phyloP scores from a whole-genome alignment of 2,329 filamentous ascomycete species.

The Claviceps capensis region DNA sequence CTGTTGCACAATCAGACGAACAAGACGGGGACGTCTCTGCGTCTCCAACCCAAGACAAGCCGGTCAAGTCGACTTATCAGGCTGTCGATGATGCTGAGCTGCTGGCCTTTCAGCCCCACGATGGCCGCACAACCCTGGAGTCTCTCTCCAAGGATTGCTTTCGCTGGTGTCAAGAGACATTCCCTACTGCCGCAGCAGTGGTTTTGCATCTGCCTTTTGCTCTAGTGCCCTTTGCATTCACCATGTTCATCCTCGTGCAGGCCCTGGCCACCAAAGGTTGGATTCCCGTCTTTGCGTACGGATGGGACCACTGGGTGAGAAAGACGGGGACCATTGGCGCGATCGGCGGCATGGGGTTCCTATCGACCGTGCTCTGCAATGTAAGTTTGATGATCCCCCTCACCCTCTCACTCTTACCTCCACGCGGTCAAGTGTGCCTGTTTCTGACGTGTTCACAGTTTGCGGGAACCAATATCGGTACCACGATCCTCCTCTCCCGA shows the following conservation, averaged over 20 bases:
- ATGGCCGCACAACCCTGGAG: slow-evolving; percentile 31
- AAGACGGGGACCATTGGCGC: slow-evolving; percentile 56
- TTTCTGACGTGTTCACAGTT: slow-evolving; percentile 33
- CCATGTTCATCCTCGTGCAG: slow-evolving; percentile 65
- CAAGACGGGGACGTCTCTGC: background rate
- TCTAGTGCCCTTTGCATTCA: slow-evolving; percentile 56
- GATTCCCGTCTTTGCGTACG: slow-evolving; percentile 59
- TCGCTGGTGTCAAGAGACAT: slow-evolving; percentile 53
- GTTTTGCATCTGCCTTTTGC: slow-evolving; percentile 52
- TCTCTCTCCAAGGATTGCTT: slow-evolving; percentile 33
- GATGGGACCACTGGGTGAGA: slow-evolving; percentile 59
- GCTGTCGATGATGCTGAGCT: slow-evolving; percentile 1
- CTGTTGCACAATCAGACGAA: background rate
- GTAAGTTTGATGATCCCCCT: slow-evolving; percentile 30
- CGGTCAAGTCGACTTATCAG: background rate
- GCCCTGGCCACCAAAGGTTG: slow-evolving; percentile 60
- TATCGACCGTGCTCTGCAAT: slow-evolving; percentile 58
- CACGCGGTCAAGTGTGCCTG: background rate
- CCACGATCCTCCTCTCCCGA: slow-evolving; percentile 57
- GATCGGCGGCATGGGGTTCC: slow-evolving; percentile 59
- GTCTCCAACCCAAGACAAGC: background rate
- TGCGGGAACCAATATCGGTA: slow-evolving; percentile 64
- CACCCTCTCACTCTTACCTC: background rate
- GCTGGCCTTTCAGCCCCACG: slow-evolving; percentile 4
- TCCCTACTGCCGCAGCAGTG: slow-evolving; percentile 55